Evolutionary conservation across 1,139 yeast genomes (phyloP).

Genomic region (Debaryomyces udenii): DNA sequence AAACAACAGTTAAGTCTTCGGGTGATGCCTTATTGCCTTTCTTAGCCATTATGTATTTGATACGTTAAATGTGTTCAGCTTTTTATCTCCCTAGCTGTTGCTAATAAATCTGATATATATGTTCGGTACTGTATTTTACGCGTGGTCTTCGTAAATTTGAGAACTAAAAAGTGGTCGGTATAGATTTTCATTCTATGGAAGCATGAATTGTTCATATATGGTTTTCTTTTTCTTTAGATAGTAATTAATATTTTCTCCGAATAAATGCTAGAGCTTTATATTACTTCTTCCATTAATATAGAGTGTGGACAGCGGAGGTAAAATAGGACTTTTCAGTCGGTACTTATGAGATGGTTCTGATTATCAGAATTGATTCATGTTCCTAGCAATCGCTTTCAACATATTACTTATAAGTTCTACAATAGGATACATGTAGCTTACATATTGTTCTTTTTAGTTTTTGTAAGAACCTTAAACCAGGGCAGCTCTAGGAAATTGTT

Average conservation of each 20-base stretch:
- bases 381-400: slow-evolving; percentile 4
- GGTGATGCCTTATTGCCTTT: slow-evolving; percentile 19
- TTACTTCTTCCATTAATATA: slow-evolving; percentile 40
- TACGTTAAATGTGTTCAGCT: not conserved
- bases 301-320: slow-evolving; percentile 79
- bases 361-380: slow-evolving; percentile 10
- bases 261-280: slow-evolving; percentile 59
- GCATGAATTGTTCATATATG: slow-evolving; percentile 8
- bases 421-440: not conserved
- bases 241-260: slow-evolving; percentile 48
- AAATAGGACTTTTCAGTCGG: slow-evolving; percentile 25
- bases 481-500: no score
- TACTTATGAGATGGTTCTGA: slow-evolving; percentile 11
- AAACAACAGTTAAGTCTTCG: slow-evolving; percentile 34
- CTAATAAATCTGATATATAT: not conserved
- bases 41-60: slow-evolving; percentile 8
- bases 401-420: slow-evolving; percentile 13
- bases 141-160: slow-evolving; percentile 4
- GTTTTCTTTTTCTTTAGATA: slow-evolving; percentile 24
- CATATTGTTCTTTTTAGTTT: no score
- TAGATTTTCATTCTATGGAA: not conserved
- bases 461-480: no score
- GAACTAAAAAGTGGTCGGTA: slow-evolving; percentile 1
- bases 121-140: not conserved
- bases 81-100: slow-evolving; percentile 4